A percentile compares a stretch with the other conserved stretches of the same genome.
phyloP scores from a whole-genome alignment of 78 protist genomes.

The Dictyostelium intermedium region DNA sequence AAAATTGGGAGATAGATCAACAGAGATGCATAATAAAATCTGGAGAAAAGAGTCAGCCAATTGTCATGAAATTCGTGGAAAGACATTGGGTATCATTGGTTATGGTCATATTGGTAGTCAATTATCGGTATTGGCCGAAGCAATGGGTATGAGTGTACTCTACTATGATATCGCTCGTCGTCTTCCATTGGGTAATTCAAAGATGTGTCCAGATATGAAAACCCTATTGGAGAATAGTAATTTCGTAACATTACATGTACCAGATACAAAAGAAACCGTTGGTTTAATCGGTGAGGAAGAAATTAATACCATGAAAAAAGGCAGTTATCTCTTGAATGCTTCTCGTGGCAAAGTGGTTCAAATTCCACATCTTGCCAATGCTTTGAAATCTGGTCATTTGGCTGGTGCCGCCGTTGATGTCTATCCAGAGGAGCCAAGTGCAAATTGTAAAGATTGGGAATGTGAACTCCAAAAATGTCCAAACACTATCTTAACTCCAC shows the following conservation, averaged over 20 bases:
- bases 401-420: constrained; percentile 95
- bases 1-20: constrained; percentile 84
- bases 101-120: constrained; percentile 89
- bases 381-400: constrained; percentile 87
- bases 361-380: constrained; percentile 83
- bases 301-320: constrained; percentile 86
- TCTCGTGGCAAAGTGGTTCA: constrained; percentile 91
- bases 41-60: constrained; percentile 88
- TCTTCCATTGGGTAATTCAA: constrained; percentile 90
- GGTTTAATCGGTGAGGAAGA: constrained; percentile 84
- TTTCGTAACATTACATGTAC: constrained; percentile 95
- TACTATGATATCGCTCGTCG: constrained; percentile 87
- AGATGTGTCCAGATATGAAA: constrained; percentile 50
- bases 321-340: constrained; percentile 88
- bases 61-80: constrained; percentile 94
- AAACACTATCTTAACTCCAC: constrained; percentile 95
- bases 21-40: constrained; percentile 85
- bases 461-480: constrained; percentile 80
- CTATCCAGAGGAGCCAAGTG: constrained; percentile 92
- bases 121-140: constrained; percentile 94
- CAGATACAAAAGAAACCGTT: constrained; percentile 83
- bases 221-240: constrained; percentile 80
- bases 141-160: constrained; percentile 92
- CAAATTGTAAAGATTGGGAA: constrained; percentile 81
- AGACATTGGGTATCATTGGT: constrained; percentile 92